These are phyloP conservation scores for Debaryomyces singareniensis DNA, from an alignment of 1,139 yeast genomes.

Conservation along the genomic window DNA sequence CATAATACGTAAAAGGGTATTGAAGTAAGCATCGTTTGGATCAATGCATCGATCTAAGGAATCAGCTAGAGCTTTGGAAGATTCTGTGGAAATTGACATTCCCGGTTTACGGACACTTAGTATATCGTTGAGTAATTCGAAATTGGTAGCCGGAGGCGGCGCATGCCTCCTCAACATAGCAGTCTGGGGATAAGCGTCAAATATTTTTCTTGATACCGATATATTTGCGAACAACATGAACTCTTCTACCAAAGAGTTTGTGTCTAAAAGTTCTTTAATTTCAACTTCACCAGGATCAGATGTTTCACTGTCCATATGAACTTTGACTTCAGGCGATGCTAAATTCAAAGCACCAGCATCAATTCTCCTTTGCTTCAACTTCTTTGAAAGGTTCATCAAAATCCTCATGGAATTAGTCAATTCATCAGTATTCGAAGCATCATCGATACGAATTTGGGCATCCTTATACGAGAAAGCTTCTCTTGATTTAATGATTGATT, in stretches of 20 bases:
- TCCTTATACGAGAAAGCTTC: slow-evolving; percentile 94
- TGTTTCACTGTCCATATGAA: slow-evolving; percentile 94
- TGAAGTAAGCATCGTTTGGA: slow-evolving; percentile 80
- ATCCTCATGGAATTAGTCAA: slow-evolving; percentile 87
- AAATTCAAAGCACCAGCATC: slow-evolving; percentile 95
- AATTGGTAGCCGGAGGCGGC: slow-evolving; percentile 90
- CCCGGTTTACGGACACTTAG: slow-evolving; percentile 71
- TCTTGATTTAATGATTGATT: slow-evolving; percentile 84
- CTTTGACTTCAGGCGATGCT: slow-evolving; percentile 97
- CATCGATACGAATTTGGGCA: slow-evolving; percentile 91
- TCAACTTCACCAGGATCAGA: slow-evolving; percentile 96
- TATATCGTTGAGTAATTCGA: slow-evolving; percentile 85
- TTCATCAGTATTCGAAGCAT: slow-evolving; percentile 68
- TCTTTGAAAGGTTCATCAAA: slow-evolving; percentile 68
- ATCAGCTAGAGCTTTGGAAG: slow-evolving; percentile 89
- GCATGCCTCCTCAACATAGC: slow-evolving; percentile 98
- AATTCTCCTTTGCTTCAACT: slow-evolving; percentile 75
- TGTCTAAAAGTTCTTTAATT: slow-evolving; percentile 78
- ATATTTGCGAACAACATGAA: slow-evolving; percentile 97
- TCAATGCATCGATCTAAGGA: slow-evolving; percentile 87
- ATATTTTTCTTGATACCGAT: slow-evolving; percentile 88
- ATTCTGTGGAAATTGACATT: slow-evolving; percentile 72
- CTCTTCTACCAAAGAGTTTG: slow-evolving; percentile 95
- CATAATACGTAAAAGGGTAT: slow-evolving; percentile 90
- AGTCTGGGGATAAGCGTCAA: slow-evolving; percentile 91